Evolutionary conservation across 306 rosid genomes (phyloP), one percentile per base, ranked within the genome.

Genomic region (Fragaria vesca): DNA sequence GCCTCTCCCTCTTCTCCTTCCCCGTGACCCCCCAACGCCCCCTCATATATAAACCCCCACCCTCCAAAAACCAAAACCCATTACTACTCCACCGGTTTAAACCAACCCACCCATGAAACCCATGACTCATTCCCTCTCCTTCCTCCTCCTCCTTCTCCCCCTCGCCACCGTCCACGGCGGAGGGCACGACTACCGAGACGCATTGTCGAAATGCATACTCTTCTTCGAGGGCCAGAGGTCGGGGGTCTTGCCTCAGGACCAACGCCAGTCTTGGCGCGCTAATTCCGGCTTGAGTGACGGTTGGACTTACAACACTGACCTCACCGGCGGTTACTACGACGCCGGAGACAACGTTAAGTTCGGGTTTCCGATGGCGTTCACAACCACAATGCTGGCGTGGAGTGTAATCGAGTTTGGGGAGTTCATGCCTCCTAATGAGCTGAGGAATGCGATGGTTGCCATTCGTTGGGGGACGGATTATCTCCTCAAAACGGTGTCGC

Each of bases 191-290:
- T 94, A 94, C 76, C 20, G 34, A 0, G 97, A 92, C 30, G 98
- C 98, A 76, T 87, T 94, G 60, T 84, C 95, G 0, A 94, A 94
- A 82, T 83, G 92, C 2, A 89, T 94, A 28, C 69, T 89, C 12
- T 94, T 94, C 86, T 94, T 90, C 72, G 97, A 92, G 69, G 98
- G 98, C 2, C 98, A 94, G 46, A 86, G 98, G 2, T 94, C 98
- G 6, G 98, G 98, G 0, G 76, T 79, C 24, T 61, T 94, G 32
- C 98, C 98, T 2, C 80, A 71, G 24, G 90, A 88, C 76, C 98
- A 94, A 82, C 75, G 93, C 15, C 65, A 66, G 12, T 69, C 66
- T 12, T 92, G 97, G 98, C 87, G 98, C 0, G 88, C 78, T 18
- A 61, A 88, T 55, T 94, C 98, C 0, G 98, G 88, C 7, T 87